phyloP scores from a whole-genome alignment of 345 rosid genomes.

The Odontarrhena argentea region DNA sequence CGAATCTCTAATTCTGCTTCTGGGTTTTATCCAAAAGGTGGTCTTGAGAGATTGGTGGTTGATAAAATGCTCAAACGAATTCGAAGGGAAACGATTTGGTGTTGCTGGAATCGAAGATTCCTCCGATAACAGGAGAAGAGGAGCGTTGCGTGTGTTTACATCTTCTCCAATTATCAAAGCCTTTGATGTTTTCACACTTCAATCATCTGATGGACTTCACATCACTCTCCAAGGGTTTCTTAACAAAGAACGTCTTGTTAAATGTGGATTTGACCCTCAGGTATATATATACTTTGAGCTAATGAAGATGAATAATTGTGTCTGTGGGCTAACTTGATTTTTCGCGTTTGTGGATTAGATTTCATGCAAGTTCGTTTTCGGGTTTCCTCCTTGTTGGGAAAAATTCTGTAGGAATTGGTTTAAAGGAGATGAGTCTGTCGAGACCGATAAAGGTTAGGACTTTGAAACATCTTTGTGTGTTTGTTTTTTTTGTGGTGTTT shows the following conservation, averaged over 20 bases:
- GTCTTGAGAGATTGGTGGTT: conserved; percentile 79
- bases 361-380: conserved; percentile 58
- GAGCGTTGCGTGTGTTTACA: conserved; percentile 59
- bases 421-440: conserved; percentile 10
- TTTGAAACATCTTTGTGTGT: conserved; percentile 15
- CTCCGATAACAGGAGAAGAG: conserved; percentile 34
- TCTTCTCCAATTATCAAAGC: conserved; percentile 74
- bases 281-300: conserved; percentile 36
- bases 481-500: not conserved
- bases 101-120: conserved; percentile 59
- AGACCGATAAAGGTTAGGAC: conserved; percentile 34
- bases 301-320: not conserved
- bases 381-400: conserved; percentile 86
- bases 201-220: conserved; percentile 66
- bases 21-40: conserved; percentile 46
- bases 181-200: conserved; percentile 60
- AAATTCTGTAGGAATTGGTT: conserved; percentile 43
- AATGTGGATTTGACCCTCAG: conserved; percentile 66
- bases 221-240: conserved; percentile 60
- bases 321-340: not conserved
- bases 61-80: conserved; percentile 48
- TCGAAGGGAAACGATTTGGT: conserved; percentile 63
- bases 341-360: conserved; percentile 46
- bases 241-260: conserved; percentile 48
- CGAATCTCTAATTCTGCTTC: not conserved